Conservation (phyloP, 2,329 filamentous ascomycete genomes). For the Orbilia brochopaga region DNA sequence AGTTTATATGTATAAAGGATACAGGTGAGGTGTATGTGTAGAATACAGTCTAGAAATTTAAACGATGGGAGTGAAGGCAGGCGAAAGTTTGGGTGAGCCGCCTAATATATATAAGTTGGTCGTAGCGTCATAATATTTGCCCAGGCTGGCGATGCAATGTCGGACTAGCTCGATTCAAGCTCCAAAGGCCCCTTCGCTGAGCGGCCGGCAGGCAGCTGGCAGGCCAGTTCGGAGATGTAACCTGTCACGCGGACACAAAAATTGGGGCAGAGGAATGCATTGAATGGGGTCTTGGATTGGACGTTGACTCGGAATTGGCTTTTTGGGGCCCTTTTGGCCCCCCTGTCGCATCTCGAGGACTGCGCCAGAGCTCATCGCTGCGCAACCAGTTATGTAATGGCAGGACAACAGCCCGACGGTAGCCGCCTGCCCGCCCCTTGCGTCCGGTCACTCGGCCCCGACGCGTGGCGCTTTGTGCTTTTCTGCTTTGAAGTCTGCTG, state of each 20-base stretch:
- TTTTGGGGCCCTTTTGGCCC: too few relatives aligned
- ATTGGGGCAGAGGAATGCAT: too few relatives aligned
- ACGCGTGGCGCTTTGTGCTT: too few relatives aligned
- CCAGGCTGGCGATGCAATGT: not conserved
- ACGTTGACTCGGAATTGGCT: too few relatives aligned
- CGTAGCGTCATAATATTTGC: not conserved
- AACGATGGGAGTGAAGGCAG: too few relatives aligned
- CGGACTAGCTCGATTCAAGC: not conserved
- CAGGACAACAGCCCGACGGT: not conserved
- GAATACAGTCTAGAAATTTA: too few relatives aligned
- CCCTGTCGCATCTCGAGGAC: not conserved
- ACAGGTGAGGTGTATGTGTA: too few relatives aligned
- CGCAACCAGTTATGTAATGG: not conserved
- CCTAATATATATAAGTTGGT: not conserved
- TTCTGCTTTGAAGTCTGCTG: too few relatives aligned
- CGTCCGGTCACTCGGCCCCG: too few relatives aligned
- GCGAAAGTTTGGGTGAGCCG: too few relatives aligned
- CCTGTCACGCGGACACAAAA: conserved; percentile 39
- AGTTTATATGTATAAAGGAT: too few relatives aligned
- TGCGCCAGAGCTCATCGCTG: conserved; percentile 1
- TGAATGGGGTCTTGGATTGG: too few relatives aligned
- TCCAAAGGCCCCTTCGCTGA: conserved; percentile 30
- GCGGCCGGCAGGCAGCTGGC: conserved; percentile 43
- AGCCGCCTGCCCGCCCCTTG: not conserved
- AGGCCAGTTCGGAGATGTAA: conserved; percentile 31